These are phyloP conservation scores for Suhomyces ambrosiae DNA, from an alignment of 1,139 yeast genomes.

Conservation along the genomic window DNA sequence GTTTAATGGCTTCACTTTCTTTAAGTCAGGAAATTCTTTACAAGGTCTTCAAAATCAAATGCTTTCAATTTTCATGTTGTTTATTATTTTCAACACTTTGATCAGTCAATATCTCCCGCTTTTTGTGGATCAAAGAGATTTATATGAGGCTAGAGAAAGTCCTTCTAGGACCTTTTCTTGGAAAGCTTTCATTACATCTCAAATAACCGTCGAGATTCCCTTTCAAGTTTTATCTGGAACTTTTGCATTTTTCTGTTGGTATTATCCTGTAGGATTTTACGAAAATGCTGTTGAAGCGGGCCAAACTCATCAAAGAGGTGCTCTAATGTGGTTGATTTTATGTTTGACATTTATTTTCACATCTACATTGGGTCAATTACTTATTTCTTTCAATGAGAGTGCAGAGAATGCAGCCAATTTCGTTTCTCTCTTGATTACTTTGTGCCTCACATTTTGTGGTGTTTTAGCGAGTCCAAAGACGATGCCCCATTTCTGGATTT, in stretches of 20 bases:
- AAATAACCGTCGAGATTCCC: conserved; percentile 40
- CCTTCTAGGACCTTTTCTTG: conserved; percentile 62
- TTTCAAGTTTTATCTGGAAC: conserved; percentile 39
- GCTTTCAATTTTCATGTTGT: conserved; percentile 58
- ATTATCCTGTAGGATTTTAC: conserved; percentile 45
- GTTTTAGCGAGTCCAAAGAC: conserved; percentile 64
- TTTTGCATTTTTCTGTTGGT: conserved; percentile 41
- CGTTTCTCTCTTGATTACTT: conserved; percentile 61
- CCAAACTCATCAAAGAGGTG: conserved; percentile 53
- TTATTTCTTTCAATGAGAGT: conserved; percentile 61
- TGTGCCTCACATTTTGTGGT: conserved; percentile 80
- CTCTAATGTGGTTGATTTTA: conserved; percentile 61
- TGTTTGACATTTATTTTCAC: conserved; percentile 59
- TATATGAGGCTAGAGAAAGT: conserved; percentile 70
- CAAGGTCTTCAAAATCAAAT: conserved; percentile 64
- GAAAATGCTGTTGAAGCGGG: conserved; percentile 33
- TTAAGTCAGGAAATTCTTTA: conserved; percentile 59
- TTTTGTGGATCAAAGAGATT: conserved; percentile 69
- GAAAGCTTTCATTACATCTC: conserved; percentile 45
- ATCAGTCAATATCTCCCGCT: conserved; percentile 76
- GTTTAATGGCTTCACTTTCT: conserved; percentile 77
- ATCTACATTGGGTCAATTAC: conserved; percentile 65
- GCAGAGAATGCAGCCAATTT: conserved; percentile 78
- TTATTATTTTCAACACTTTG: conserved; percentile 51
- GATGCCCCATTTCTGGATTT: conserved; percentile 54